These are phyloP conservation scores for Macrocybe gigantea DNA, from an alignment of 768 basidiomycete species.

Conservation along the genomic window DNA sequence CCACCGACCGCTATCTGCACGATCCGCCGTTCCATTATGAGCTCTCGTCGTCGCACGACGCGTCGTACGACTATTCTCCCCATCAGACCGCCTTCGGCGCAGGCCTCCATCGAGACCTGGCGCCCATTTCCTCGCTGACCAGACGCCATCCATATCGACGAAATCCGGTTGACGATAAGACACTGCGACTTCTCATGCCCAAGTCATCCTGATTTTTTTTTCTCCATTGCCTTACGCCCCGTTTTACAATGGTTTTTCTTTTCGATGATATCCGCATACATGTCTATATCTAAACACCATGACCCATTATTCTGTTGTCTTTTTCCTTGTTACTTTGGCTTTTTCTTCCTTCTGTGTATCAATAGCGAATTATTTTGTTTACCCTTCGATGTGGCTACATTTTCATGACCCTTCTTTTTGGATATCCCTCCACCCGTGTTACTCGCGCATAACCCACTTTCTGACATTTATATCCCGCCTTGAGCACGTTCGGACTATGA, in stretches of 20 bases:
- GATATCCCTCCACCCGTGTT: too few relatives aligned
- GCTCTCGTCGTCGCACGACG: constrained; percentile 2
- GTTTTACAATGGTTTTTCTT: too few relatives aligned
- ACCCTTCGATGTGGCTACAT: too few relatives aligned
- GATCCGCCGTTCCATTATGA: constrained; percentile 6
- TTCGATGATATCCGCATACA: neutral
- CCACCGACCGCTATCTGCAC: too few relatives aligned
- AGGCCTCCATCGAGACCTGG: constrained; percentile 36
- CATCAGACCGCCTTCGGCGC: constrained; percentile 12
- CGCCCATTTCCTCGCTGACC: constrained; percentile 50
- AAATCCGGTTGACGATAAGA: constrained; percentile 56
- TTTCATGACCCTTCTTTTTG: too few relatives aligned
- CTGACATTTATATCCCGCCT: too few relatives aligned
- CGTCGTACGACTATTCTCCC: constrained; percentile 1
- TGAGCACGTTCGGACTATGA: too few relatives aligned
- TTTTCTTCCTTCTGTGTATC: neutral
- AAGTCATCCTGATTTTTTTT: constrained; percentile 13
- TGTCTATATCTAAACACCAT: neutral
- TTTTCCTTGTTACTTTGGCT: neutral
- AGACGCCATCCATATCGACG: constrained; percentile 53
- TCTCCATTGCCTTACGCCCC: too few relatives aligned
- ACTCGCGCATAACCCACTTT: too few relatives aligned
- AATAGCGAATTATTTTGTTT: neutral
- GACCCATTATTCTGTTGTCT: neutral
- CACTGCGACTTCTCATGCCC: constrained; percentile 38